These are phyloP conservation scores for Colletotrichum agaves DNA, from an alignment of 2,329 filamentous ascomycete species.

Conservation along the genomic window DNA sequence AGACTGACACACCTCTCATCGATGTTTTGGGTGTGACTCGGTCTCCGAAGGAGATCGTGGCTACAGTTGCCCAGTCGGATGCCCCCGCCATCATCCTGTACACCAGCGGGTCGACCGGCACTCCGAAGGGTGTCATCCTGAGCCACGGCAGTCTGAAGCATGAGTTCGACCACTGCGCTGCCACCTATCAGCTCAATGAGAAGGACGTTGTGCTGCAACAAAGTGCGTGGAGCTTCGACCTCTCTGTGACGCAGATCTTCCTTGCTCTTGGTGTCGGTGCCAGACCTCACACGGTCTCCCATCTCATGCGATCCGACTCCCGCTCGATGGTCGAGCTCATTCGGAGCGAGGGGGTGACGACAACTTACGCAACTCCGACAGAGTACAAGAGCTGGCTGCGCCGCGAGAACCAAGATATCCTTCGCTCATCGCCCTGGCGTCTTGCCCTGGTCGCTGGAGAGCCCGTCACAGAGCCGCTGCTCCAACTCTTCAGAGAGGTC, in stretches of 20 bases:
- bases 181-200: conserved; percentile 26
- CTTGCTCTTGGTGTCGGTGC: conserved; percentile 50
- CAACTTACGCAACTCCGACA: conserved; percentile 53
- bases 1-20: background rate
- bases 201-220: conserved; percentile 50
- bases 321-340: conserved; percentile 50
- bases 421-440: conserved; percentile 38
- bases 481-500: conserved; percentile 30
- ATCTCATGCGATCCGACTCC: conserved; percentile 47
- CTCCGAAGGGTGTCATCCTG: conserved; percentile 55
- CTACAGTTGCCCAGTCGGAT: no score
- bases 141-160: conserved; percentile 45
- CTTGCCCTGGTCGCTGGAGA: conserved; percentile 40
- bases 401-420: conserved; percentile 31
- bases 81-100: conserved; percentile 44
- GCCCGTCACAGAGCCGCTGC: background rate
- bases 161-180: background rate
- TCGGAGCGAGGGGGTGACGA: conserved; percentile 46
- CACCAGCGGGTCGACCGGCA: conserved; percentile 46
- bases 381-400: conserved; percentile 50
- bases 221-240: conserved; percentile 53
- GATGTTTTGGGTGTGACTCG: no score
- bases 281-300: conserved; percentile 48
- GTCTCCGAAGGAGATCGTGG: no score
- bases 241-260: conserved; percentile 52